phyloP scores from a whole-genome alignment of 129 eudicot genomes.

The Mikania micrantha region DNA sequence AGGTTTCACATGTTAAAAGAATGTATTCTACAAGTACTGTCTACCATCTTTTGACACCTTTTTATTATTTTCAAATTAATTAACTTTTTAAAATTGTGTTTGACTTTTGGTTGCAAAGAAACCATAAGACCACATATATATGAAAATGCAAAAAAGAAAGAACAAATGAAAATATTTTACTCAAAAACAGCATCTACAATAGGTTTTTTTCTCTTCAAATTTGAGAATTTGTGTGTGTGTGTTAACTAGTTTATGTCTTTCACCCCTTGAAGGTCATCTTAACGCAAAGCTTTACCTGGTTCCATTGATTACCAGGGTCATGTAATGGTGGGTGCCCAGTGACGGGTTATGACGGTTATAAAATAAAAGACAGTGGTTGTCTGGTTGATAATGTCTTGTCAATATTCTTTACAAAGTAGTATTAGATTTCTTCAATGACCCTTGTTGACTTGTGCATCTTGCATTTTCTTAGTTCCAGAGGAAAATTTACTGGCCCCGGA shows the following conservation, averaged over 20 bases:
- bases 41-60: background rate
- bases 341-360: background rate
- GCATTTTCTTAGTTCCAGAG: conserved; percentile 63
- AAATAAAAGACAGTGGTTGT: background rate
- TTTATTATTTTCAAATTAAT: background rate
- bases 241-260: background rate
- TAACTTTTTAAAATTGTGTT: background rate
- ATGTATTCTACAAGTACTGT: background rate
- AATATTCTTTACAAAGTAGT: background rate
- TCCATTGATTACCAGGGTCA: too few relatives aligned
- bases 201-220: background rate
- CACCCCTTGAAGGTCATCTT: too few relatives aligned
- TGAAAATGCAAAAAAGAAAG: background rate
- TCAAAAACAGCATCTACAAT: background rate
- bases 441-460: conserved; percentile 5
- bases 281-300: too few relatives aligned
- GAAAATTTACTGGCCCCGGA: conserved; percentile 77
- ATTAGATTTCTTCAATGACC: conserved; percentile 6
- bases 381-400: background rate
- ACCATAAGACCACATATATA: background rate
- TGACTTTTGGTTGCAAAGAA: background rate
- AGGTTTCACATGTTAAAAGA: background rate
- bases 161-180: background rate
- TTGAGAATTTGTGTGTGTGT: background rate
- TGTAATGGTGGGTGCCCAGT: background rate